Evolutionary conservation across 495 filamentous ascomycete genomes (phyloP).

Genomic region (Penicillium parvum): DNA sequence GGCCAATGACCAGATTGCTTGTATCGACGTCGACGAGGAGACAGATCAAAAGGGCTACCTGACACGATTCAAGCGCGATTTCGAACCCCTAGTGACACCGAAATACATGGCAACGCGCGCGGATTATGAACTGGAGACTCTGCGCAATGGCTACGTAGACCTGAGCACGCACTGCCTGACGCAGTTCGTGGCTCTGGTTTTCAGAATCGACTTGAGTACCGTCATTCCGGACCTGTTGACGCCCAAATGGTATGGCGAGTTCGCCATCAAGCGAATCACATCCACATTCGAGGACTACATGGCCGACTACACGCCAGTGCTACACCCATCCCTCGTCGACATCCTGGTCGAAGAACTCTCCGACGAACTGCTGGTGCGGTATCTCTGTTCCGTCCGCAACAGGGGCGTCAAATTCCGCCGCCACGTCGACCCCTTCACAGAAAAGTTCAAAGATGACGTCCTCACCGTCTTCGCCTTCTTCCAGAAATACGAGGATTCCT

Average conservation of each 20-base stretch:
- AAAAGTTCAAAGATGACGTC: slow-evolving; percentile 88
- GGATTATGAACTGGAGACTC: slow-evolving; percentile 62
- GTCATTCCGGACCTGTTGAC: slow-evolving; percentile 91
- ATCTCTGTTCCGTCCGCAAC: slow-evolving; percentile 84
- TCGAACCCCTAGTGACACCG: slow-evolving; percentile 71
- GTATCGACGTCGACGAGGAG: slow-evolving; percentile 80
- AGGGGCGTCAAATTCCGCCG: slow-evolving; percentile 85
- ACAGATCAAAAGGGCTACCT: slow-evolving; percentile 70
- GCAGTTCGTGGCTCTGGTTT: slow-evolving; percentile 78
- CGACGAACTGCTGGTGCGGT: slow-evolving; percentile 80
- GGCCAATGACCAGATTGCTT: slow-evolving; percentile 97
- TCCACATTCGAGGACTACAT: slow-evolving; percentile 95
- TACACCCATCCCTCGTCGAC: slow-evolving; percentile 81
- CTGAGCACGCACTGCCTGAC: slow-evolving; percentile 84
- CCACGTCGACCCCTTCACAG: slow-evolving; percentile 67
- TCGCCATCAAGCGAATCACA: slow-evolving; percentile 80
- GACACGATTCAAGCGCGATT: slow-evolving; percentile 71
- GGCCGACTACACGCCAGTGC: slow-evolving; percentile 70
- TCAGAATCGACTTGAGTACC: slow-evolving; percentile 75
- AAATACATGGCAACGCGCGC: slow-evolving; percentile 70
- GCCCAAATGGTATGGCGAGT: slow-evolving; percentile 74
- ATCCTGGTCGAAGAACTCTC: slow-evolving; percentile 87
- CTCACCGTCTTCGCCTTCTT: slow-evolving; percentile 75
- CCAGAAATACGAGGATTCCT: slow-evolving; percentile 57
- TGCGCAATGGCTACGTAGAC: slow-evolving; percentile 90